A percentile compares a stretch with the other conserved stretches of the same genome.
Evolutionary conservation across 1,139 yeast species (phyloP).

Genomic region (Williopsis jadinii): DNA sequence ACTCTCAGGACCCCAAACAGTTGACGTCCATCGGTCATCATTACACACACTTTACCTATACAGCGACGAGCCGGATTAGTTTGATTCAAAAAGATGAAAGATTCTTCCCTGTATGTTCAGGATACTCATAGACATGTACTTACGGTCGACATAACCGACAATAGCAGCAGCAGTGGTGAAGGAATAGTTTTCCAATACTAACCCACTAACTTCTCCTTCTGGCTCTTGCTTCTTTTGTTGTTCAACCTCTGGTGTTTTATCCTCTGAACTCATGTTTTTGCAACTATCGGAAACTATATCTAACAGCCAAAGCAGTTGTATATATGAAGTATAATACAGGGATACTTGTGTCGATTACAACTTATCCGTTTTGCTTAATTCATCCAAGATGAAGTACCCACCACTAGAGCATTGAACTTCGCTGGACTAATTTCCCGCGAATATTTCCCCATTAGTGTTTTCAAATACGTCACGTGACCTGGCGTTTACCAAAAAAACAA

Average conservation of each 20-base stretch:
- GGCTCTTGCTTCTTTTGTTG: slow-evolving; percentile 11
- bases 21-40: slow-evolving; percentile 84
- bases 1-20: slow-evolving; percentile 89
- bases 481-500: slow-evolving; percentile 22
- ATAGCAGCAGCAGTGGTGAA: slow-evolving; percentile 97
- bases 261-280: slow-evolving; percentile 6
- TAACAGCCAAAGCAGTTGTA: no score
- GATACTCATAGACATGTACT: slow-evolving; percentile 18
- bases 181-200: slow-evolving; percentile 54
- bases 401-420: no score
- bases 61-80: no score
- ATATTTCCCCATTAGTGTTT: neutral
- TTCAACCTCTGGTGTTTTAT: slow-evolving; percentile 11
- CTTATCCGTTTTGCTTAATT: no score
- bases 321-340: no score
- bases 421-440: neutral
- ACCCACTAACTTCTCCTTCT: slow-evolving; percentile 27
- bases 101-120: no score
- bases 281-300: no score
- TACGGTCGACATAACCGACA: slow-evolving; percentile 87
- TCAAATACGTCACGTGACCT: no score
- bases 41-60: slow-evolving; percentile 62
- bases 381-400: no score
- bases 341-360: no score
- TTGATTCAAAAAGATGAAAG: no score